Base-by-base conservation (phyloP, 2,329 filamentous ascomycete genomes). In the Cylindrodendrum hubeiense region DNA sequence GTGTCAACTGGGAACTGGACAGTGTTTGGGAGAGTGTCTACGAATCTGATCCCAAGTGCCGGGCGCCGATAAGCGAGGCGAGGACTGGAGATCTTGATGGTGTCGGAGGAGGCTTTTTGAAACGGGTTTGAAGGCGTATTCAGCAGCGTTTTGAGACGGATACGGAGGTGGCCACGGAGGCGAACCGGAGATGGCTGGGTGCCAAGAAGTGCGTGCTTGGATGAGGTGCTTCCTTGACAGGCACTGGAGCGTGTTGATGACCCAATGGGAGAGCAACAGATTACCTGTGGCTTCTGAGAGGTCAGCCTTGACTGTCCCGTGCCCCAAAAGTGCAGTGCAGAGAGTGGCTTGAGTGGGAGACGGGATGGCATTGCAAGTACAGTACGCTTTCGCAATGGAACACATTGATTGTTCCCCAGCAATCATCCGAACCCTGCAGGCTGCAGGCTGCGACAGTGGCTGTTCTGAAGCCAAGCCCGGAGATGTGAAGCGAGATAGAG, bases 21-120 rank as follows among this genome's bases (percentile, higher is more conserved):
- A 21, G 47, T 22, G 28, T 34, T 50, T 50, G 17, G 44, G 30
- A n/a, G 15, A 3, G 22, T 17, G 19, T 46, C 33, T n/a, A 13
- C 33, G 26, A 21, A 41, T 59, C 21, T 59, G 24, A 33, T 17
- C 13, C 17, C 50, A 50, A 52, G 34, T 64, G 50, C 55, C 61
- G 50, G 37, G 50, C 43, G 37, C 17, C 61, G 61, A 64, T 64
- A 59, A 54, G 55, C 55, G 61, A 64, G 43, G 53, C 33, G 33
- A 51, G 49, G 21, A 37, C 15, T 39, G 34, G 41, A 28, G 39
- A 49, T 43, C 12, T 50, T 33, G 46, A 22, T 57, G 34, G 33
- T 52, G 53, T 59, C 41, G 26, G 55, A 59, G 49, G 44, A 43
- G 37, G 60, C 43, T 26, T 12, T 54, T 53, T 64, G 61, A 64